These are phyloP conservation scores for Neofusicoccum cordaticola DNA, from an alignment of 2,329 filamentous ascomycete species.

Conservation along the genomic window DNA sequence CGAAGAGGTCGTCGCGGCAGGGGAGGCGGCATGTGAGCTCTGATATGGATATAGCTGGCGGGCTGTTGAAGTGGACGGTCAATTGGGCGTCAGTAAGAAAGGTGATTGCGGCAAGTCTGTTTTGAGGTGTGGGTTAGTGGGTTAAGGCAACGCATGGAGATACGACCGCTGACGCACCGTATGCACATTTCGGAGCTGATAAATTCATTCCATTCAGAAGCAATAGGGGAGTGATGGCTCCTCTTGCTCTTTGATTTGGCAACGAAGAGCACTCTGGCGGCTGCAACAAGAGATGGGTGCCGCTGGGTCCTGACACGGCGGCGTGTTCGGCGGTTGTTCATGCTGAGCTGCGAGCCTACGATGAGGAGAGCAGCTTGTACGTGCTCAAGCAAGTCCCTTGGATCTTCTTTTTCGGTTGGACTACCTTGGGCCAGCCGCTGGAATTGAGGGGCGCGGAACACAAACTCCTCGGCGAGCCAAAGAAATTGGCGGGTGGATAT, in stretches of 20 bases:
- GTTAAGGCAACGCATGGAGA: background rate
- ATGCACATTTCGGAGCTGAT: conserved; percentile 19
- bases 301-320: conserved; percentile 14
- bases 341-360: conserved; percentile 16
- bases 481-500: conserved; percentile 20
- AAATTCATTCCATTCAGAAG: conserved; percentile 17
- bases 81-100: background rate
- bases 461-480: conserved; percentile 19
- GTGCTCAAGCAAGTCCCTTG: background rate
- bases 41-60: conserved; percentile 16
- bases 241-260: background rate
- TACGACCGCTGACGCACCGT: background rate
- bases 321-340: conserved; percentile 17
- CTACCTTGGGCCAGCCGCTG: background rate
- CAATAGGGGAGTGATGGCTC: background rate
- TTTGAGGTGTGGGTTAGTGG: too few relatives aligned
- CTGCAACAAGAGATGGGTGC: conserved; percentile 17
- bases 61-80: conserved; percentile 5
- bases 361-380: conserved; percentile 21
- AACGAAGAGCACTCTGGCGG: conserved; percentile 12
- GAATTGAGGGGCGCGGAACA: conserved; percentile 17
- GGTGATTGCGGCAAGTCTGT: background rate
- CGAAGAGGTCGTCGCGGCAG: conserved; percentile 19
- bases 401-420: too few relatives aligned
- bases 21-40: conserved; percentile 20